Base-by-base conservation (phyloP, 495 filamentous ascomycete species). In the Opeltia flavorubescens region DNA sequence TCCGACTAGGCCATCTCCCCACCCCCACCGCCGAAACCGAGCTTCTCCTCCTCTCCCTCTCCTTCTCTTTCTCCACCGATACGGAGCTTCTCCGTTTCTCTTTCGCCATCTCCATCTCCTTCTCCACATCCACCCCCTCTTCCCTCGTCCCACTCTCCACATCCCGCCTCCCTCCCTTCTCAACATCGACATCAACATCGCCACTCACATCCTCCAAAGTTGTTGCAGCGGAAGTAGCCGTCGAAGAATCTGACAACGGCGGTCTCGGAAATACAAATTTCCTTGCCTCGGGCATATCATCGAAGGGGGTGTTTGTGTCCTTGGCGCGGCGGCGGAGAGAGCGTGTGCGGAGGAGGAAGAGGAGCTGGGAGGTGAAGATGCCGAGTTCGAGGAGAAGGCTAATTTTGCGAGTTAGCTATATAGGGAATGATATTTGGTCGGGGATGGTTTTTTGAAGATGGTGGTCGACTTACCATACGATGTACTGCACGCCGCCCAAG, bases 401-500 rank as follows among this genome's bases (percentile, higher is more conserved):
- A 36, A 18, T 49, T 25, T 43, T 43, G 6, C 29, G 17, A 31
- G 15, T 36, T 17, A 38, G 7, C 27, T 47, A 42, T 12, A 47
- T 24, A 5, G 24, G n/a, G n/a, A n/a, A n/a, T n/a, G n/a, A n/a
- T n/a, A n/a, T n/a, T n/a, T n/a, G n/a, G n/a, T n/a, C n/a, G n/a
- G n/a, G n/a, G n/a, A n/a, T n/a, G n/a, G n/a, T n/a, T n/a, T n/a
- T n/a, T 9, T 41, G 9, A 41, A 26, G 4, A 17, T 18, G 13
- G n/a, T 8, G 3, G 44, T 28, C 6, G 12, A 48, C 67, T 65
- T 64, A 81, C 75, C 77, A 78, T 4, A 81, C 53, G 34, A 84
- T 78, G 54, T 85, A 87, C 46, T 84, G 65, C 0, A 78, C 68
- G 2, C 82, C 81, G 4, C 79, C 84, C 0, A 86, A 58, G 8